Conservation (phyloP, 2,329 filamentous ascomycete genomes). For the Pseudofabraea citricarpa region DNA sequence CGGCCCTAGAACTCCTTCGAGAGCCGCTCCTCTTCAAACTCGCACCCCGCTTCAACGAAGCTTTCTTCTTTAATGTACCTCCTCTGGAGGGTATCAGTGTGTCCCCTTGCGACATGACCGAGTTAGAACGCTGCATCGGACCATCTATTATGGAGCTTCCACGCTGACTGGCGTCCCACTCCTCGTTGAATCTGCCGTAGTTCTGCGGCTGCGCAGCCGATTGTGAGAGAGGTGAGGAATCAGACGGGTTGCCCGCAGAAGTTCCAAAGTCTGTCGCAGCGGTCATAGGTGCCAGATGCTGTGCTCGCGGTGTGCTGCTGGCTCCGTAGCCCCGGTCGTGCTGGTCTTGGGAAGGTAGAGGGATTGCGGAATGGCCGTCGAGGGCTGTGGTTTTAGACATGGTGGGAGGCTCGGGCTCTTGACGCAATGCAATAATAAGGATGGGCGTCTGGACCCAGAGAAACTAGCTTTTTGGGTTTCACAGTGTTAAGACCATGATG, state of each 20-base stretch:
- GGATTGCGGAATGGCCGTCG: constrained; percentile 15
- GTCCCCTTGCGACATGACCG: constrained; percentile 36
- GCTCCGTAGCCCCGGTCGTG: constrained; percentile 24
- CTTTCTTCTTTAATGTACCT: constrained; percentile 86
- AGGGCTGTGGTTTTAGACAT: constrained; percentile 14
- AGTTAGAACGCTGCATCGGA: constrained; percentile 56
- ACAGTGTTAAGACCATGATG: too few relatives aligned
- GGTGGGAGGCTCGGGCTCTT: constrained; percentile 1
- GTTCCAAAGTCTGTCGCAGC: constrained; percentile 19
- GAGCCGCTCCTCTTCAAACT: constrained; percentile 79
- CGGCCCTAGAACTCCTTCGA: constrained; percentile 75
- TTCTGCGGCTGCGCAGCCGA: constrained; percentile 15
- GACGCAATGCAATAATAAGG: too few relatives aligned
- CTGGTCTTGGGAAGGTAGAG: constrained; percentile 22
- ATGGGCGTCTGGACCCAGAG: too few relatives aligned
- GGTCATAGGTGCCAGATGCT: constrained; percentile 9
- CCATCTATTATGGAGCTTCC: constrained; percentile 58
- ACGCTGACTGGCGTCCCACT: constrained; percentile 66
- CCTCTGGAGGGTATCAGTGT: constrained; percentile 39
- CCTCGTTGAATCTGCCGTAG: constrained; percentile 58
- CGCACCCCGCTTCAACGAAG: constrained; percentile 65
- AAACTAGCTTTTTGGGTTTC: too few relatives aligned
- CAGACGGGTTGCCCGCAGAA: constrained; percentile 16
- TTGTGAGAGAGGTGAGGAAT: constrained; percentile 20
- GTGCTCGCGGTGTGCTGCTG: constrained; percentile 12